Evolutionary conservation across 2,329 filamentous ascomycete genomes (phyloP).

Genomic region (Aspergillus fructus): DNA sequence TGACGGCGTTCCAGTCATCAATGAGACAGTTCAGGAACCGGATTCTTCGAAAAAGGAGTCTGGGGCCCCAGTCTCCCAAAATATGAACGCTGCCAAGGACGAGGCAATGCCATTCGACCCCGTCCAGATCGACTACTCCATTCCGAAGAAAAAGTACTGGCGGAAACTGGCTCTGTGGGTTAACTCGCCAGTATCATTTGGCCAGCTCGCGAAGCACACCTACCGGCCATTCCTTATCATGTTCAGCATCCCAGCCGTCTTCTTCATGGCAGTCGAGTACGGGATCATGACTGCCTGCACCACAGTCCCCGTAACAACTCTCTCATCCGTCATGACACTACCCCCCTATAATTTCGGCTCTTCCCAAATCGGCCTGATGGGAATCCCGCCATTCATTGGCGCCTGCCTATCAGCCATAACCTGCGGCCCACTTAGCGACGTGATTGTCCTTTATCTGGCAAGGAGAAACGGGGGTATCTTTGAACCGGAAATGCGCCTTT

Average conservation of each 20-base stretch:
- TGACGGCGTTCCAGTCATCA: no score
- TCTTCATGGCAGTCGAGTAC: background rate
- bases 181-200: background rate
- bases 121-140: background rate
- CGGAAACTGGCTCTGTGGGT: conserved; percentile 37
- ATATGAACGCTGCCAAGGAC: background rate
- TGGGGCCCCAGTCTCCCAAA: no score
- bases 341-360: conserved; percentile 37
- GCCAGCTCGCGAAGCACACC: conserved; percentile 4
- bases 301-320: conserved; percentile 25
- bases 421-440: conserved; percentile 38
- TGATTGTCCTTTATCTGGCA: conserved; percentile 35
- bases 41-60: no score
- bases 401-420: conserved; percentile 33
- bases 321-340: conserved; percentile 26
- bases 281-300: background rate
- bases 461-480: conserved; percentile 41
- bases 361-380: conserved; percentile 40
- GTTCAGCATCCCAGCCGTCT: background rate
- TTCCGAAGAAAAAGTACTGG: conserved; percentile 31
- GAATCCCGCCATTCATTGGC: conserved; percentile 42
- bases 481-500: conserved; percentile 49
- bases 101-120: background rate
- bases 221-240: background rate
- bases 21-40: no score